A percentile compares a stretch with the other conserved stretches of the same genome.
Conservation (phyloP, 768 basidiomycete genomes). For the Kwoniella dendrophila region DNA sequence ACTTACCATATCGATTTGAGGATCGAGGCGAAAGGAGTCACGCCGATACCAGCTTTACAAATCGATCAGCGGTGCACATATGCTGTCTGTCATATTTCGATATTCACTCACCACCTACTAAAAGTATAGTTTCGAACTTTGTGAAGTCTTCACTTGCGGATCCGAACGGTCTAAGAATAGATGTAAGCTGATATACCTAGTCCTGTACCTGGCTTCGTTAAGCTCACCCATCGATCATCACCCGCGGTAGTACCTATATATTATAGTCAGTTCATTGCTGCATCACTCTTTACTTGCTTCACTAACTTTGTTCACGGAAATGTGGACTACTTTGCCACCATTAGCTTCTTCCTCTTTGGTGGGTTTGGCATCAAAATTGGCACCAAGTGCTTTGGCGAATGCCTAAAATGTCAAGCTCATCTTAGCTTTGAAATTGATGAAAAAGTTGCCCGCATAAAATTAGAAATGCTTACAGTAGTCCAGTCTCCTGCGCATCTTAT, state of each 20-base stretch:
- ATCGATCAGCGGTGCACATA: slow-evolving; percentile 3
- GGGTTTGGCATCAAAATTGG: slow-evolving; percentile 68
- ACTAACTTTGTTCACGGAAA: slow-evolving; percentile 37
- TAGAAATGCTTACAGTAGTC: slow-evolving; percentile 59
- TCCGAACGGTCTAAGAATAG: slow-evolving; percentile 72
- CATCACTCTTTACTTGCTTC: background rate
- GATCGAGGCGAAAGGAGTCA: slow-evolving; percentile 87
- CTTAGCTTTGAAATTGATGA: background rate
- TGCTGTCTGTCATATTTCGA: background rate
- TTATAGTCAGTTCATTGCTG: slow-evolving; percentile 57
- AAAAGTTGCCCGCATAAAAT: background rate
- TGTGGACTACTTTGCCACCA: slow-evolving; percentile 61
- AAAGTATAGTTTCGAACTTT: slow-evolving; percentile 79
- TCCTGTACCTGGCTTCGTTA: background rate
- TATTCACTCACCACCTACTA: slow-evolving; percentile 67
- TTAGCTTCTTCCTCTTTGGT: slow-evolving; percentile 58
- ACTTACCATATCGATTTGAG: slow-evolving; percentile 79
- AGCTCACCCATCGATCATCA: slow-evolving; percentile 79
- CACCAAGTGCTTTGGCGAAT: slow-evolving; percentile 78
- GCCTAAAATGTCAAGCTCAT: slow-evolving; percentile 56
- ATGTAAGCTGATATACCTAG: background rate
- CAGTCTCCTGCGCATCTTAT: slow-evolving; percentile 92
- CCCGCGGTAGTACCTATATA: slow-evolving; percentile 75
- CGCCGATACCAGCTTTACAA: slow-evolving; percentile 80
- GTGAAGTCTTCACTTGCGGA: slow-evolving; percentile 87